Evolutionary conservation across 768 basidiomycete genomes (phyloP), one percentile per base, ranked within the genome.

Genomic region (Naematelia aurantialba): DNA sequence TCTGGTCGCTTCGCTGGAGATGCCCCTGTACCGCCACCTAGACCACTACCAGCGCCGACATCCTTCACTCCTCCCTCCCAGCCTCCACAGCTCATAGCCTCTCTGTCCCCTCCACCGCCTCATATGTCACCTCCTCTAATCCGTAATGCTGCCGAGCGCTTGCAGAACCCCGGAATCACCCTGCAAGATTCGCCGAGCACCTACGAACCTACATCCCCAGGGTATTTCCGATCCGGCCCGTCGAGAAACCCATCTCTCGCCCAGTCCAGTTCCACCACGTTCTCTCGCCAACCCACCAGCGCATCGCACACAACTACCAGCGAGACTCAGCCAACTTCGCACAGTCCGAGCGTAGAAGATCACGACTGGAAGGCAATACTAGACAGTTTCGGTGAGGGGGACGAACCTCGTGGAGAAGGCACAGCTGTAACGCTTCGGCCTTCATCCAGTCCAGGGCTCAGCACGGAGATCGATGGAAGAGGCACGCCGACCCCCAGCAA

Each of bases 401-500:
- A 57, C 5, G 57, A 57, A 39, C 8, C 34, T 39, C 8, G 34
- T 50, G 55, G 55, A 46, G 34, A 4, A 12, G 56, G 56, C 22
- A 57, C 56, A n/a, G 48, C 29, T 57, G 21, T 48, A 3, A 55
- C 54, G 5, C 29, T 55, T 12, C 17, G 44, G 11, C 63, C 59
- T 14, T 60, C 60, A 27, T 53, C 60, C 56, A 24, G 55, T 50
- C 11, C 47, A 51, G 1, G 29, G 1, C 30, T 34, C 17, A 30
- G 12, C n/a, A 50, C 49, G 13, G 44, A 22, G 10, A 17, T 42
- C 5, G 62, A 58, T 60, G 59, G 66, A 24, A 31, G 66, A 52
- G 63, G 66, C 2, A 67, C 66, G 21, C 66, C 66, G 13, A 64
- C 61, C 3, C 60, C 61, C 44, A 30, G 49, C 2, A 50, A 60